Percentiles rank a stretch among this genome's conserved stretches.
Evolutionary conservation across 2,329 filamentous ascomycete genomes (phyloP).

Genomic region (Microdochium bolleyi): DNA sequence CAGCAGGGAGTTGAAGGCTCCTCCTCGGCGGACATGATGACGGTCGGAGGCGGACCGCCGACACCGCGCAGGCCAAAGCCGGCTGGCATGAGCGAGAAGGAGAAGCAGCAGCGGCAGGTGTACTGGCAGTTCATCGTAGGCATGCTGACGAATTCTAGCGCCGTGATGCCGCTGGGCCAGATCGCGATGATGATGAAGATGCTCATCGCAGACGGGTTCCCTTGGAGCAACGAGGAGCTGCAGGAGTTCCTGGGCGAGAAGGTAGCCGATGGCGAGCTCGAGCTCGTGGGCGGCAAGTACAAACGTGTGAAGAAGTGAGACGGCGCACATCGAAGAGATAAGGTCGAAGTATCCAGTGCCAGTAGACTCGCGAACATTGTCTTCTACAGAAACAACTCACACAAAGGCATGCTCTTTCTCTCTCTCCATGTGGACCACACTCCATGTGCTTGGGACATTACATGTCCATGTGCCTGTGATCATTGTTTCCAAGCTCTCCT

Average conservation of each 20-base stretch:
- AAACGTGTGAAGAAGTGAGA: conserved; percentile 51
- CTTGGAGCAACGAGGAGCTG: conserved; percentile 84
- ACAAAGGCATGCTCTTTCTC: no score
- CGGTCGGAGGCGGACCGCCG: conserved; percentile 18
- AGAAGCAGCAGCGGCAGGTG: conserved; percentile 50
- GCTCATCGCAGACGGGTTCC: conserved; percentile 78
- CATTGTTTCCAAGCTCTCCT: no score
- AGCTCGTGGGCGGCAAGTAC: conserved; percentile 64
- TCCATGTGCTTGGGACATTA: no score
- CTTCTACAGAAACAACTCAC: no score
- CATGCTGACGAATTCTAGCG: conserved; percentile 88
- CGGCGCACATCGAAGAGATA: no score
- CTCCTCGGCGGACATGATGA: conserved; percentile 9
- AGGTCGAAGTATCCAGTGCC: no score
- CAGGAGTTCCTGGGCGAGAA: conserved; percentile 72
- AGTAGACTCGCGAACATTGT: no score
- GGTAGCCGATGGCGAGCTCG: conserved; percentile 63
- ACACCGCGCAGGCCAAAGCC: conserved; percentile 38
- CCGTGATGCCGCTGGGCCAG: conserved; percentile 67
- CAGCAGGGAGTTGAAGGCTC: conserved; percentile 12
- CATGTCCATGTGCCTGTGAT: no score
- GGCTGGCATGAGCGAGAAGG: conserved; percentile 52
- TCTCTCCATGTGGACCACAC: no score
- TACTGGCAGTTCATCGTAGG: conserved; percentile 91
- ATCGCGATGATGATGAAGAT: conserved; percentile 96